phyloP scores from a whole-genome alignment of 2,329 filamentous ascomycete genomes.

The Trichoderma sp. region DNA sequence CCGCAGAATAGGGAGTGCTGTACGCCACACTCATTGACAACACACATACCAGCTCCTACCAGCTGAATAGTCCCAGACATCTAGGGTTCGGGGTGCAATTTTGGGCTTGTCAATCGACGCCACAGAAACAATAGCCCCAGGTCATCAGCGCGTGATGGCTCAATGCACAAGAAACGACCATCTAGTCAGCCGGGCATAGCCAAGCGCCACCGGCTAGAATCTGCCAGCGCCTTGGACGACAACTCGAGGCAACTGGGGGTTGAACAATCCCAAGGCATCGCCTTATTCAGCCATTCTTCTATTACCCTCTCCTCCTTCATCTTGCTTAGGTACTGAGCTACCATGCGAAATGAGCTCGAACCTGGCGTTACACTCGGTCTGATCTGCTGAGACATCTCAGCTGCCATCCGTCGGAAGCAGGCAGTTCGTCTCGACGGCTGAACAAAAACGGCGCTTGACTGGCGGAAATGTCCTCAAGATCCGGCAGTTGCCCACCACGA shows the following conservation, averaged over 20 bases:
- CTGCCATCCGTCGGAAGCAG: background rate
- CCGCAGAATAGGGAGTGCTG: too few species aligned
- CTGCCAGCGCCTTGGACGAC: background rate
- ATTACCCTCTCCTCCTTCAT: background rate
- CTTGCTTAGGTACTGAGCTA: too few species aligned
- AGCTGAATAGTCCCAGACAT: background rate
- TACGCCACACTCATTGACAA: background rate
- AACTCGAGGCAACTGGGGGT: background rate
- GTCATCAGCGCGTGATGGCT: background rate
- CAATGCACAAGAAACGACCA: background rate
- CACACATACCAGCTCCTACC: background rate
- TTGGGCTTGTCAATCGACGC: background rate
- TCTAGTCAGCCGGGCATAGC: background rate
- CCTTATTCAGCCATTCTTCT: too few species aligned
- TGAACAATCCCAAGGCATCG: background rate
- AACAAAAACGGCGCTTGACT: background rate
- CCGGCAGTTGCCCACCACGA: constrained; percentile 6
- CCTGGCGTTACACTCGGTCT: constrained; percentile 18
- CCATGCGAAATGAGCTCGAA: background rate
- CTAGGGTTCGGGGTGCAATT: background rate
- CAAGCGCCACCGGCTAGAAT: constrained; percentile 13
- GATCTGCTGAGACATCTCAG: background rate
- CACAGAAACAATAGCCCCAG: background rate
- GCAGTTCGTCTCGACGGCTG: background rate
- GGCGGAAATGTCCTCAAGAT: background rate